These are phyloP conservation scores for Phytopythium ostracodes DNA, from an alignment of 352 stramenopile species.

Conservation along the genomic window DNA sequence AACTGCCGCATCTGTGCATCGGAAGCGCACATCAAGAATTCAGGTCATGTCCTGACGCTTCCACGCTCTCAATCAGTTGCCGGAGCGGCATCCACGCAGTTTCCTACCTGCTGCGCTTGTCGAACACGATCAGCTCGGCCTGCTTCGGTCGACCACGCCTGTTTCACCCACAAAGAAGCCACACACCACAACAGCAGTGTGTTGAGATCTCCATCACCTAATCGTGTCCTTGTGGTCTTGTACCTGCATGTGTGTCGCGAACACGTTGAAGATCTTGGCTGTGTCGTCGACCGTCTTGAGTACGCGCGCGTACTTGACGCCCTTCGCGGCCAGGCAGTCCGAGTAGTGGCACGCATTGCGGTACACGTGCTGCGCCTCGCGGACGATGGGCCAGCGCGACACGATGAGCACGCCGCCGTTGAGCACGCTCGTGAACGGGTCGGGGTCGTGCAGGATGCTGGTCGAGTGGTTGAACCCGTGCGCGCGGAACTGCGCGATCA, in stretches of 20 bases:
- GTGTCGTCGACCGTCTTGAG: conserved; percentile 46
- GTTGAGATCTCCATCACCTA: background rate
- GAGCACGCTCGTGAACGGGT: conserved; percentile 77
- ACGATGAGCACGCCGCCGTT: conserved; percentile 81
- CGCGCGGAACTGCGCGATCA: conserved; percentile 54
- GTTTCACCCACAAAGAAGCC: background rate
- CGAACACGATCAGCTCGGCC: conserved; percentile 53
- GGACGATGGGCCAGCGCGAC: conserved; percentile 76
- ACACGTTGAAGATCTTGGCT: conserved; percentile 82
- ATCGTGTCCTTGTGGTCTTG: background rate
- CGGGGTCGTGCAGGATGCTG: conserved; percentile 64
- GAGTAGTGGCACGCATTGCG: conserved; percentile 74
- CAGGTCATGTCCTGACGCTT: background rate
- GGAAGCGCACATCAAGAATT: background rate
- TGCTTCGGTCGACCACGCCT: conserved; percentile 76
- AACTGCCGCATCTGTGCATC: conserved; percentile 48
- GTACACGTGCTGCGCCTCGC: conserved; percentile 79
- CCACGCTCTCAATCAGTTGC: background rate
- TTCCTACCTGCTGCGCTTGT: conserved; percentile 62
- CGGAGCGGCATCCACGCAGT: too few relatives aligned
- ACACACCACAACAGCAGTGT: background rate
- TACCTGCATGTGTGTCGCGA: conserved; percentile 84
- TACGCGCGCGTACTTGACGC: conserved; percentile 76
- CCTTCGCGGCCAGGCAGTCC: conserved; percentile 80
- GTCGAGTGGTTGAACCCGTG: conserved; percentile 63